A percentile compares a stretch with the other conserved stretches of the same genome.
These are phyloP conservation scores for Colletotrichum zoysiae DNA, from an alignment of 2,329 filamentous ascomycete species.

Conservation along the genomic window DNA sequence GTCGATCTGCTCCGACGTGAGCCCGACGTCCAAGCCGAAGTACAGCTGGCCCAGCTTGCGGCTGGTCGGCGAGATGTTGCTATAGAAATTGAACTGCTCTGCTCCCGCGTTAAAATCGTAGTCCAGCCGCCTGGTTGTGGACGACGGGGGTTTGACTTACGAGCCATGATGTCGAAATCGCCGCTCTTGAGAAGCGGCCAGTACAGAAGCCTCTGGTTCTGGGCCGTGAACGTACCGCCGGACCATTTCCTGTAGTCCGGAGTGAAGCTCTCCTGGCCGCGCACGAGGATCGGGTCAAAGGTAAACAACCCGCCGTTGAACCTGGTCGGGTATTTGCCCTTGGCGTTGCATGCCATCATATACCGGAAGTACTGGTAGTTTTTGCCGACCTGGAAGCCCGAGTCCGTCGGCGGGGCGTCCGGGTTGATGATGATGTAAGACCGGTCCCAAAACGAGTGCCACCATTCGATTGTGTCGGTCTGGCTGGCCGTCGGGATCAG, in stretches of 20 bases:
- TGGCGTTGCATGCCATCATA: neutral
- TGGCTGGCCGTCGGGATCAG: neutral
- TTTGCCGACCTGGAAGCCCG: neutral
- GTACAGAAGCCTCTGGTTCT: neutral
- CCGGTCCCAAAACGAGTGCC: neutral
- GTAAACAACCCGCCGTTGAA: neutral
- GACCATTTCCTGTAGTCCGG: neutral
- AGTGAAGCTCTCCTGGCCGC: neutral
- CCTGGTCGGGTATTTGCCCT: neutral
- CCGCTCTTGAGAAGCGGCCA: neutral
- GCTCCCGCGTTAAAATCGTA: neutral
- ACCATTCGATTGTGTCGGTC: neutral
- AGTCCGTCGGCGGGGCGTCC: neutral
- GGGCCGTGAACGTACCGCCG: neutral
- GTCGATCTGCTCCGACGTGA: neutral
- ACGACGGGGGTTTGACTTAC: neutral
- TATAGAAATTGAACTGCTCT: neutral
- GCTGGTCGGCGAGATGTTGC: neutral
- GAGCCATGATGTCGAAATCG: neutral
- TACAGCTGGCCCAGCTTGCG: neutral
- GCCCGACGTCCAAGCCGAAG: neutral
- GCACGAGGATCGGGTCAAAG: neutral
- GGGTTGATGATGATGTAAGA: neutral
- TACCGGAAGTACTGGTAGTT: neutral
- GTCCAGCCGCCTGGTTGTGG: accelerated